Evolutionary conservation across 2,329 filamentous ascomycete genomes (phyloP).

Genomic region (Lasiodiplodia sp.): DNA sequence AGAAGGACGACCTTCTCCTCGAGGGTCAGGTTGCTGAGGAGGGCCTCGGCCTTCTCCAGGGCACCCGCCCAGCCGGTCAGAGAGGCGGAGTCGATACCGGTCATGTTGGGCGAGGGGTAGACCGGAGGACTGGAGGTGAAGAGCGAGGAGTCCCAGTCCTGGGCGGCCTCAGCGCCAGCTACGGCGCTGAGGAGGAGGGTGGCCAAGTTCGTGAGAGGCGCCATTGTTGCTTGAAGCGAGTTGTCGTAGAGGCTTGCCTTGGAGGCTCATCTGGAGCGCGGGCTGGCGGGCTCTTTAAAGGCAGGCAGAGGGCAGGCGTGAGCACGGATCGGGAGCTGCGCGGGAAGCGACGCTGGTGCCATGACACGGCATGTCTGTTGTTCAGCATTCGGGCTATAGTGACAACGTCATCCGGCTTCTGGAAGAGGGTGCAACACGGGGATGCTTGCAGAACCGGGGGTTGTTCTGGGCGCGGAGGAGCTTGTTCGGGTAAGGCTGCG

Average conservation of each 20-base stretch:
- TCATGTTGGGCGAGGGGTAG: slow-evolving; percentile 32
- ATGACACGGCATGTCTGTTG: neutral
- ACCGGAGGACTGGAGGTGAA: slow-evolving; percentile 32
- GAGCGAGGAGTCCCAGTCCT: slow-evolving; percentile 31
- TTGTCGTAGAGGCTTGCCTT: slow-evolving; percentile 25
- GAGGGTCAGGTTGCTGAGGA: slow-evolving; percentile 46
- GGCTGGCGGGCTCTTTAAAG: slow-evolving; percentile 10
- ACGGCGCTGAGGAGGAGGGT: slow-evolving; percentile 26
- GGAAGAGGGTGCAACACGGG: slow-evolving; percentile 10
- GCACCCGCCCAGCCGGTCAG: slow-evolving; percentile 43
- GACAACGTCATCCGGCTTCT: slow-evolving; percentile 15
- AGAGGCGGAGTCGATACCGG: slow-evolving; percentile 18
- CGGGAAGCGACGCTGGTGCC: neutral
- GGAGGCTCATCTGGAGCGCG: neutral
- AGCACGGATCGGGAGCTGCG: neutral
- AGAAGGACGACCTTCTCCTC: slow-evolving; percentile 52
- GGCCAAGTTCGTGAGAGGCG: slow-evolving; percentile 27
- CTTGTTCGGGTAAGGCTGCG: slow-evolving; percentile 21
- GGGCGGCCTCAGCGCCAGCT: slow-evolving; percentile 26
- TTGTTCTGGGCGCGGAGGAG: slow-evolving; percentile 7
- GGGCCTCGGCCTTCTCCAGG: slow-evolving; percentile 43
- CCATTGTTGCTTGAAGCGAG: slow-evolving; percentile 26
- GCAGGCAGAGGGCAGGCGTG: neutral
- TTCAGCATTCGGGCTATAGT: neutral
- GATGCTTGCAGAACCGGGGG: neutral